Conservation (phyloP, 2,329 filamentous ascomycete genomes). For the Pestalotiopsis sp. region DNA sequence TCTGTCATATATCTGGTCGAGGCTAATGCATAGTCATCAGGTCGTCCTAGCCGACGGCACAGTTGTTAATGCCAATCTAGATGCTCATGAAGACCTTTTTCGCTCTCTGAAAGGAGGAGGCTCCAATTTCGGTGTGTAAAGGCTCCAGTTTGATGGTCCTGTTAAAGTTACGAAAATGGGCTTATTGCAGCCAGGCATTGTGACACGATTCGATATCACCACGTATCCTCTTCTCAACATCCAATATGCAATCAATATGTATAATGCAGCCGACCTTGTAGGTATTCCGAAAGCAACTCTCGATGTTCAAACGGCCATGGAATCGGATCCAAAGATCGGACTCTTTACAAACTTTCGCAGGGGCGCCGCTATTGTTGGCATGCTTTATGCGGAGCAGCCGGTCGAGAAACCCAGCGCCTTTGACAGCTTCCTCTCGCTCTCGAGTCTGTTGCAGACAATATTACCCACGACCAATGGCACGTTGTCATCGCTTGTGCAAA, state of each 20-base stretch:
- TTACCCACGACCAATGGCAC: background rate
- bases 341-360: constrained; percentile 18
- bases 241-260: constrained; percentile 20
- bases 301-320: constrained; percentile 20
- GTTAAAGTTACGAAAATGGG: background rate
- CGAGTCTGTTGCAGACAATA: constrained; percentile 12
- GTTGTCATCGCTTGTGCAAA: background rate
- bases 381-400: constrained; percentile 19
- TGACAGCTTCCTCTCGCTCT: constrained; percentile 18
- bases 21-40: background rate
- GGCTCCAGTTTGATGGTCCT: background rate
- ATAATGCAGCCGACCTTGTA: constrained; percentile 17
- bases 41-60: constrained; percentile 21
- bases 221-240: constrained; percentile 18
- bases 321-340: constrained; percentile 19
- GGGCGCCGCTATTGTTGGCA: constrained; percentile 12
- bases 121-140: constrained; percentile 19
- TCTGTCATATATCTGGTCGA: background rate
- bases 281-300: constrained; percentile 18
- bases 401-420: constrained; percentile 14
- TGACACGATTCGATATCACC: constrained; percentile 21
- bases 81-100: constrained; percentile 17
- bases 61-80: constrained; percentile 20
- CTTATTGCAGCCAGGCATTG: constrained; percentile 16
- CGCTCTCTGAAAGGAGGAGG: constrained; percentile 22